Conservation (phyloP, 2,329 filamentous ascomycete species). For the Whalleya microplaca region DNA sequence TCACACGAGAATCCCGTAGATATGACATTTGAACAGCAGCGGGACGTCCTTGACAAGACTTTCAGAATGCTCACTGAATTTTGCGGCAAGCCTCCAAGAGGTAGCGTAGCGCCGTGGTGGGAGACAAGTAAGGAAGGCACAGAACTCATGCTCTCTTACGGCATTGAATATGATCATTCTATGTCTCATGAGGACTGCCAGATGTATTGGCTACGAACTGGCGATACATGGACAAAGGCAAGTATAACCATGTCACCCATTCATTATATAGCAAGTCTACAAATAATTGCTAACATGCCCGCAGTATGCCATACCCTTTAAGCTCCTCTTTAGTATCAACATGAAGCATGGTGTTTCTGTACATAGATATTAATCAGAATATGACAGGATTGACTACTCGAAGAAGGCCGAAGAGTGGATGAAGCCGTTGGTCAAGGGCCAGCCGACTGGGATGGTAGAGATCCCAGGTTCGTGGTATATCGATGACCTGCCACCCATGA, state of each 20-base stretch:
- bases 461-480: slow-evolving; percentile 70
- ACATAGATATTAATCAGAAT: slow-evolving; percentile 2
- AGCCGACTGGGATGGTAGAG: slow-evolving; percentile 66
- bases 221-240: slow-evolving; percentile 65
- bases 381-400: slow-evolving; percentile 58
- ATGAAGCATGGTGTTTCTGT: background rate
- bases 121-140: slow-evolving; percentile 71
- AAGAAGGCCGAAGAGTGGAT: slow-evolving; percentile 67
- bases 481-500: slow-evolving; percentile 69
- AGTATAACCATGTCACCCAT: background rate
- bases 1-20: slow-evolving; percentile 73
- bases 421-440: slow-evolving; percentile 64
- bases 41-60: slow-evolving; percentile 74
- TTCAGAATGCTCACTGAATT: slow-evolving; percentile 73
- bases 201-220: slow-evolving; percentile 65
- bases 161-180: slow-evolving; percentile 71
- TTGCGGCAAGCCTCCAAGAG: slow-evolving; percentile 71
- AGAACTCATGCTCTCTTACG: slow-evolving; percentile 66
- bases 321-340: background rate
- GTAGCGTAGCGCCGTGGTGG: slow-evolving; percentile 75
- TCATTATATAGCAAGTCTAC: too few species aligned
- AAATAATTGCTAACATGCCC: slow-evolving; percentile 1
- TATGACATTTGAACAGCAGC: slow-evolving; percentile 77
- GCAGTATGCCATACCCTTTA: slow-evolving; percentile 7
- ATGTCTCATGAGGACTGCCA: slow-evolving; percentile 70